Conservation (phyloP, 2,329 filamentous ascomycete species). For the Cercospora citrullina region DNA sequence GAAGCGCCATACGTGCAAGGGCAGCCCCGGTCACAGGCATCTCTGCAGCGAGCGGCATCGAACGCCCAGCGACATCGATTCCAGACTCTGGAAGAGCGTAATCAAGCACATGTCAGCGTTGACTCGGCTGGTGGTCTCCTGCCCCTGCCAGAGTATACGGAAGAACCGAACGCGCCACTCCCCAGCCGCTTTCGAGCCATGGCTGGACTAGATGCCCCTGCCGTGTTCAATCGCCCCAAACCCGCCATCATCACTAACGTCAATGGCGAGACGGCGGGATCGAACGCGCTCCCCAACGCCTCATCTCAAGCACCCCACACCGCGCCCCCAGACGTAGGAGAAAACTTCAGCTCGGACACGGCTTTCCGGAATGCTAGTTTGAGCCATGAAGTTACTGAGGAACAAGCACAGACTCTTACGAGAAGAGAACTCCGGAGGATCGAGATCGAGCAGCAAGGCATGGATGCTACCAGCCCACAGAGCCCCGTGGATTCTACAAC, state of each 20-base stretch:
- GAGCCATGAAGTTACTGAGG: neutral
- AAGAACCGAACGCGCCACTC: conserved; percentile 51
- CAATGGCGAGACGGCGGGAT: conserved; percentile 10
- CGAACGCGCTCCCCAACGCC: conserved; percentile 1
- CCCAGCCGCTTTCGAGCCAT: conserved; percentile 40
- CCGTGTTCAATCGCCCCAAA: conserved; percentile 20
- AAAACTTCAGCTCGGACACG: conserved; percentile 32
- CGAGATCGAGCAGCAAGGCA: conserved; percentile 15
- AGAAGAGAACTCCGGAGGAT: conserved; percentile 5
- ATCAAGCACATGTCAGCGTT: conserved; percentile 43
- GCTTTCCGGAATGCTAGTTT: conserved; percentile 30
- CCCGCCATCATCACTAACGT: conserved; percentile 22
- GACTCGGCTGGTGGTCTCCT: conserved; percentile 82
- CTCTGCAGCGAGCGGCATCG: conserved; percentile 48
- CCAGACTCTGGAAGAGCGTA: conserved; percentile 57
- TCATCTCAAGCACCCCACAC: conserved; percentile 23
- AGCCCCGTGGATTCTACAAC: conserved; percentile 9
- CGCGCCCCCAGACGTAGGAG: conserved; percentile 29
- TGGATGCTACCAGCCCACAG: conserved; percentile 1
- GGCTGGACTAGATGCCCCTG: conserved; percentile 39
- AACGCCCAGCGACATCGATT: conserved; percentile 71
- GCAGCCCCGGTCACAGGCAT: conserved; percentile 38
- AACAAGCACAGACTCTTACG: conserved; percentile 6
- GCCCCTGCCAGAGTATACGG: conserved; percentile 74
- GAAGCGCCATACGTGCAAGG: conserved; percentile 41